Evolutionary conservation across 768 basidiomycete genomes (phyloP).

Genomic region (Lentinula aciculospora): DNA sequence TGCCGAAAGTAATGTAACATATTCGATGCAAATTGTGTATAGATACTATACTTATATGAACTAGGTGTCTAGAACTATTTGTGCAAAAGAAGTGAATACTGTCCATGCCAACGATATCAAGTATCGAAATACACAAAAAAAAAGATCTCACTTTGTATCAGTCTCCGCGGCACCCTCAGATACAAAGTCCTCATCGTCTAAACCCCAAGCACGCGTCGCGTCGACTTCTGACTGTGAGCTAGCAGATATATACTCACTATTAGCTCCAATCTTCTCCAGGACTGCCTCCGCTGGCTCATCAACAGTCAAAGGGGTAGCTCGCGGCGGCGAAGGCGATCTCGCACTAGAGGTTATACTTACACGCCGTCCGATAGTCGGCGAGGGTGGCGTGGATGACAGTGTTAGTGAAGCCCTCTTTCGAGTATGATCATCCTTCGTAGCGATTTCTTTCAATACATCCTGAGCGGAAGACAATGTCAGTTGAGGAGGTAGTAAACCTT

Average conservation of each 20-base stretch:
- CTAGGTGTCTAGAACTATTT: too few relatives aligned
- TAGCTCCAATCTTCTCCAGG: not conserved
- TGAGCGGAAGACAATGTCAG: slow-evolving; percentile 34
- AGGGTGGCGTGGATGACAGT: not conserved
- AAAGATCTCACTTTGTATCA: not conserved
- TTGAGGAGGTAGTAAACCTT: slow-evolving; percentile 15
- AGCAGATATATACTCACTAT: not conserved
- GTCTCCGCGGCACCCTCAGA: not conserved
- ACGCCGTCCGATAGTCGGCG: not conserved
- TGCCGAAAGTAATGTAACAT: not conserved
- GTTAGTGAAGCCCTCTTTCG: slow-evolving; percentile 18
- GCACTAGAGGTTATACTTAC: not conserved
- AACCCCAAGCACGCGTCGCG: not conserved
- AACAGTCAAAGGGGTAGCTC: not conserved
- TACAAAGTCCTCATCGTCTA: not conserved
- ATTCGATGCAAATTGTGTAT: too few relatives aligned
- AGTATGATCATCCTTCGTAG: slow-evolving; percentile 34
- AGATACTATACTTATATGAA: too few relatives aligned
- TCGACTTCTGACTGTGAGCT: not conserved
- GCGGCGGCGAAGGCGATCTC: not conserved
- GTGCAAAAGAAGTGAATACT: not conserved
- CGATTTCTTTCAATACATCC: slow-evolving; percentile 54
- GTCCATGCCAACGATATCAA: not conserved
- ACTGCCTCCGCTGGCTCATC: not conserved
- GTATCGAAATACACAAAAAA: too few relatives aligned